Base-by-base conservation (phyloP, 345 rosid species). In the Turnera subulata region DNA sequence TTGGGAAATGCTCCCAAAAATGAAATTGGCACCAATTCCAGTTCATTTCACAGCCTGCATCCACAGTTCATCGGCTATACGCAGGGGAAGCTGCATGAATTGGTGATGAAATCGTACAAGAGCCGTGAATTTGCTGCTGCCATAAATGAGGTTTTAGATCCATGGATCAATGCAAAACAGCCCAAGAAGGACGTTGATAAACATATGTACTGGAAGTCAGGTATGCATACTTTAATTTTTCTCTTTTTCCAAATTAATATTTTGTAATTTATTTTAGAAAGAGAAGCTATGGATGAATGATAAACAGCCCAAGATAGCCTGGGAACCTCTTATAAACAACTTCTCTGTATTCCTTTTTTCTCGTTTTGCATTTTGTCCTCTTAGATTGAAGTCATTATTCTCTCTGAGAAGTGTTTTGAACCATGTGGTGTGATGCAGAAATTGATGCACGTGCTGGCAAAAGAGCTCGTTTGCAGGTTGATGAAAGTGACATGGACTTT, bases 91-190 rank as follows among this genome's bases (percentile, higher is more conserved):
- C 88, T 94, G 52, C 96, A 94, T 78, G 92, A 84, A 66, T 70
- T 94, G 82, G 92, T 90, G 39, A 94, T 94, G 99, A 90, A 89
- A 78, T 85, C 97, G 10, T 94, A 78, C 72, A 88, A 88, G 76
- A 86, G 85, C 67, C 76, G 99, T 56, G 99, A 90, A 68, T 90
- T 94, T 76, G 86, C 99, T 70, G 92, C 95, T 29, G 96, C 94
- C 55, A 81, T 88, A 71, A 94, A 90, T 66, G 99, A 94, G 79
- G 96, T 88, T 62, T 70, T 94, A 68, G 99, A 94, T 76, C 90
- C 97, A 14, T 94, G 99, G 99, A 82, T 94, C 71, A 79, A 67
- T 74, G 85, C 84, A 25, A 88, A 85, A 76, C 99, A 85, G 81
- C 95, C 99, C 50, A 87, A 81, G 84, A 93, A 82, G 68, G 97